Evolutionary conservation across 805 yeast genomes (phyloP), one percentile per base, ranked within the genome.

Genomic region (Kazachstania psychrophila): DNA sequence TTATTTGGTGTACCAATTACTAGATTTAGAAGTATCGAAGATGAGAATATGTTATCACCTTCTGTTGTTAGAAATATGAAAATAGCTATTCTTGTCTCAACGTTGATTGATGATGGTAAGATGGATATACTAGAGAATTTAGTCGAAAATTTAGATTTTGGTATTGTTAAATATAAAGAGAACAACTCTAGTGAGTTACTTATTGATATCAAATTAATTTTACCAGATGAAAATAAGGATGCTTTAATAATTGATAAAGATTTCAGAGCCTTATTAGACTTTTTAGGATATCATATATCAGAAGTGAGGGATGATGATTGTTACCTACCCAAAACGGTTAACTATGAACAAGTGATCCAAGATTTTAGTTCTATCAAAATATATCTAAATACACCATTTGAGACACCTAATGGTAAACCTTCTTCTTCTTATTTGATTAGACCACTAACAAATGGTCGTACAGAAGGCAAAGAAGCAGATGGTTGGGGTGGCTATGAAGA

Each of bases 51-150:
- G 13, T 35, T 55, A 12, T 50, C 59, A 10, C 39, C 33, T 1
- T 23, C 48, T 4, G 51, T 44, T 9, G 20, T 56, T 2, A 23
- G 36, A 17, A 60, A 56, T 31, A 44, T 49, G 36, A 49, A 51
- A 22, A 46, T 45, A 31, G 65, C 64, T 25, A 54, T 60, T 19
- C 25, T 59, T 3, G 52, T 60, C 3, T 54, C 63, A 0, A 38
- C 61, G 5, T 35, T 60, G n/a, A 34, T 59, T 9, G 65, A 60
- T 41, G 56, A 55, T 22, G 54, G 51, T 6, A 53, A 55, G 25
- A 28, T 22, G 6, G 53, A 51, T 5, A 22, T 51, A 5, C 33
- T 59, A 6, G 51, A 47, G 9, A 28, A 28, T 11, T 33, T 60
- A 23, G 26, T 44, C 2, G 14, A 33, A 1, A 54, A 58, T 38